Conservation (phyloP, 163 green algal genomes). For the Chloromonas sp. region DNA sequence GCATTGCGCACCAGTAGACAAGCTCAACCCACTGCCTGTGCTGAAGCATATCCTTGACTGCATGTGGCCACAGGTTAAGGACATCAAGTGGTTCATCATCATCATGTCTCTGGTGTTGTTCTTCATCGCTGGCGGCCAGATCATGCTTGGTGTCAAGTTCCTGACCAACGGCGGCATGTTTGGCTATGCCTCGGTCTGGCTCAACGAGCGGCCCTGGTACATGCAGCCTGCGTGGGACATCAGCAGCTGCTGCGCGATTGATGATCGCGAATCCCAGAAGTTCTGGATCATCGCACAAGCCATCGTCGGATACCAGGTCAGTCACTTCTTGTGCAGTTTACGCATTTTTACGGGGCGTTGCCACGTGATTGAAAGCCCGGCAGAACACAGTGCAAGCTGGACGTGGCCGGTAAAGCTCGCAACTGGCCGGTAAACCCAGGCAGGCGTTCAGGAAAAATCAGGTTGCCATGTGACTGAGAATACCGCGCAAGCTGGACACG, state of each 20-base stretch:
- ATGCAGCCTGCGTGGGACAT: conserved; percentile 32
- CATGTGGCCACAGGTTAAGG: conserved; percentile 22
- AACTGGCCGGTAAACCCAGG: too few relatives aligned
- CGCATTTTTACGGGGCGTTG: too few relatives aligned
- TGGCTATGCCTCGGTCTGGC: conserved; percentile 7
- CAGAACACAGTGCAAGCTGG: too few relatives aligned
- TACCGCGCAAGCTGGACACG: too few relatives aligned
- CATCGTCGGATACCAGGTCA: background rate
- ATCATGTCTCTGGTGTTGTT: conserved; percentile 45
- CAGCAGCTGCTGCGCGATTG: conserved; percentile 28
- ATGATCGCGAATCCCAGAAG: conserved; percentile 30
- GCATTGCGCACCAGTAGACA: too few relatives aligned
- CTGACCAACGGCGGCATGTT: conserved; percentile 3
- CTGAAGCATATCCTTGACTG: too few relatives aligned
- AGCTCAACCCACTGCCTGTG: too few relatives aligned
- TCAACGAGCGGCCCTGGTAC: conserved; percentile 37
- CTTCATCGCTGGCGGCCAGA: conserved; percentile 51
- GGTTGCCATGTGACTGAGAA: too few relatives aligned
- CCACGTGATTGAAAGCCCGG: too few relatives aligned
- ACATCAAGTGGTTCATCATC: conserved; percentile 53
- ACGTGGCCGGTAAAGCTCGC: too few relatives aligned
- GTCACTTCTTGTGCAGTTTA: background rate
- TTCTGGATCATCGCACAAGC: conserved; percentile 27
- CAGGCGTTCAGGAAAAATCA: too few relatives aligned
- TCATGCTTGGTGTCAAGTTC: background rate